These are phyloP conservation scores for Dryas integrifolia DNA, from an alignment of 331 rosid species.

Conservation along the genomic window DNA sequence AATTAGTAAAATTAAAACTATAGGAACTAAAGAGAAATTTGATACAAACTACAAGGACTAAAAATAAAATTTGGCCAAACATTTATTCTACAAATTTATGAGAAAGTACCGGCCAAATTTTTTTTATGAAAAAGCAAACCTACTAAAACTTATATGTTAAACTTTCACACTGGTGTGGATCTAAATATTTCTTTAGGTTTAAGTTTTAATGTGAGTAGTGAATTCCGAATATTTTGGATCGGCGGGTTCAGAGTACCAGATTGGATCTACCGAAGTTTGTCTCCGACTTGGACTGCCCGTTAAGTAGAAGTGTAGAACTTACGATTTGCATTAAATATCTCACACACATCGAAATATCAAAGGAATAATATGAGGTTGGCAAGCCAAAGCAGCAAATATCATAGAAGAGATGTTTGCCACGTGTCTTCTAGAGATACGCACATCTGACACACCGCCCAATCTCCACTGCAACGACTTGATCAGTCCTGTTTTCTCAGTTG, in stretches of 20 bases:
- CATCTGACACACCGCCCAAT: conserved; percentile 32
- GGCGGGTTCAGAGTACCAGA: background rate
- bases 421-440: conserved; percentile 29
- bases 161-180: too few species aligned
- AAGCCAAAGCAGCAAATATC: background rate
- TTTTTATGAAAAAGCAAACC: too few species aligned
- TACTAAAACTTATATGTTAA: too few species aligned
- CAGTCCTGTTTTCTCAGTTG: background rate
- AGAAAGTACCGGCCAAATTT: too few species aligned
- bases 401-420: conserved; percentile 23
- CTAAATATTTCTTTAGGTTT: too few species aligned
- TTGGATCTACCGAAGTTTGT: background rate
- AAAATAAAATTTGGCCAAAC: too few species aligned
- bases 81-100: too few species aligned
- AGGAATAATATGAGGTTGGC: background rate
- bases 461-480: conserved; percentile 4
- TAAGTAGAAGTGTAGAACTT: background rate
- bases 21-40: too few species aligned
- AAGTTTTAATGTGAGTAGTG: too few species aligned
- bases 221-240: background rate
- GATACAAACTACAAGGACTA: too few species aligned
- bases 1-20: too few species aligned
- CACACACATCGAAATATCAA: background rate
- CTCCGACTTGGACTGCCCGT: background rate
- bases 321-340: background rate